Base-by-base conservation (phyloP, 495 filamentous ascomycete species). In the Parathielavia hyrcaniae region DNA sequence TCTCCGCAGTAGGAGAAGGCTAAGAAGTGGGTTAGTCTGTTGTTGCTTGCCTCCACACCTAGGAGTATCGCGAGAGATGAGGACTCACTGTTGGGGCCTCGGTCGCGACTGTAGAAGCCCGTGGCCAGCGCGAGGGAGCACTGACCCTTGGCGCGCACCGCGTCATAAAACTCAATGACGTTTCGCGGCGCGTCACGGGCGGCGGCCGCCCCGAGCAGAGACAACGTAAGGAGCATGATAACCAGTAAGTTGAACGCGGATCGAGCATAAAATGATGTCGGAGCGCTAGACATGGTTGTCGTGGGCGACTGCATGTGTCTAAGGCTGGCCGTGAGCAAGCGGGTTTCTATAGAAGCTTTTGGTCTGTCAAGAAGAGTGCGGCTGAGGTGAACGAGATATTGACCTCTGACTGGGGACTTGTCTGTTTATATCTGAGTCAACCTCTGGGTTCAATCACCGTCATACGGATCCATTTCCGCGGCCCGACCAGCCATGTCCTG, bases 1-100 rank as follows among this genome's bases (percentile, higher is more conserved):
- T 76, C 71, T 23, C 69, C 70, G 57, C 72, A 76, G 67, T 75
- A 75, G 35, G 64, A 58, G 47, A 65, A 71, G 8, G 62, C 69
- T 71, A 32, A 9, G 17, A 23, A 11, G 1, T 3, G 20, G 5
- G 45, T 47, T 49, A 35, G 47, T 3, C 2, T n/a, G 38, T 40
- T 14, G 16, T 9, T 1, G 8, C 39, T n/a, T 41, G 0, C 14
- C 6, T 20, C 17, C 19, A 17, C 3, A 4, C 7, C 14, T 23
- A 3, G 19, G 17, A 22, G 47, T 19, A 40, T 16, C 36, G 36
- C n/a, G n/a, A 17, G 9, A 10, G 45, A 22, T 20, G 7, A 13
- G 38, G 20, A 50, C n/a, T 10, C 13, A 53, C 50, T 39, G 46
- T 67, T 61, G 12, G 66, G 54, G 2, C 65, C 62, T 17, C 62